Evolutionary conservation across 2,329 filamentous ascomycete genomes (phyloP).

Genomic region (Magnaporthiopsis rhizophila): DNA sequence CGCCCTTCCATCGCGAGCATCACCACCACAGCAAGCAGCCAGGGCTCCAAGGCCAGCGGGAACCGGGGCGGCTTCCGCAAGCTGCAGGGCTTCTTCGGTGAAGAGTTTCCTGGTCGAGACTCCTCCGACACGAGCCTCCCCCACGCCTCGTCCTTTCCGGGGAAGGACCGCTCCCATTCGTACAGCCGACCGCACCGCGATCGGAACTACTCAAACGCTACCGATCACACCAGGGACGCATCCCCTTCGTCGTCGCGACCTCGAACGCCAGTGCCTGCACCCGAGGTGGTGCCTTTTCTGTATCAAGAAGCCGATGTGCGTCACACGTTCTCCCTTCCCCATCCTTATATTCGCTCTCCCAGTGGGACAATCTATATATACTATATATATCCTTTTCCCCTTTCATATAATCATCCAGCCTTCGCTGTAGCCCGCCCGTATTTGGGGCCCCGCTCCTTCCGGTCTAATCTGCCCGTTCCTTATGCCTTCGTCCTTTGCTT

Average conservation of each 20-base stretch:
- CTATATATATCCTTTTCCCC: neutral
- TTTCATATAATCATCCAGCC: neutral
- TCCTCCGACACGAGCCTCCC: slow-evolving; percentile 64
- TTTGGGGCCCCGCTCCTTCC: slow-evolving; percentile 12
- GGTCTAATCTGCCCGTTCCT: slow-evolving; percentile 15
- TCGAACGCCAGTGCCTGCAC: slow-evolving; percentile 77
- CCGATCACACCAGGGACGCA: slow-evolving; percentile 62
- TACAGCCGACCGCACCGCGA: slow-evolving; percentile 59
- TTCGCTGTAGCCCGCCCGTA: neutral
- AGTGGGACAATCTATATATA: too few species aligned
- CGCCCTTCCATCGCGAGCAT: slow-evolving; percentile 84
- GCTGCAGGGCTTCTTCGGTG: slow-evolving; percentile 85
- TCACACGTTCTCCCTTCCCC: slow-evolving; percentile 15
- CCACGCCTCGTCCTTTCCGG: slow-evolving; percentile 28
- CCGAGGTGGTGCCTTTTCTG: slow-evolving; percentile 94
- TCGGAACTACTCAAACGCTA: slow-evolving; percentile 72
- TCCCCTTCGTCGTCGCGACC: slow-evolving; percentile 73
- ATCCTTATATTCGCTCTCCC: slow-evolving; percentile 1
- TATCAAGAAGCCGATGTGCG: slow-evolving; percentile 79
- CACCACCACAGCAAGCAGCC: slow-evolving; percentile 72
- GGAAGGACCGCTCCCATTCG: slow-evolving; percentile 56
- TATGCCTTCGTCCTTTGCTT: slow-evolving; percentile 9
- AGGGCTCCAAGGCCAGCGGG: slow-evolving; percentile 67
- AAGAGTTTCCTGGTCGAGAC: slow-evolving; percentile 70
- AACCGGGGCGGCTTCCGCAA: slow-evolving; percentile 70